Conservation (phyloP, 257 asterid species). For the Capsicum chinense region DNA sequence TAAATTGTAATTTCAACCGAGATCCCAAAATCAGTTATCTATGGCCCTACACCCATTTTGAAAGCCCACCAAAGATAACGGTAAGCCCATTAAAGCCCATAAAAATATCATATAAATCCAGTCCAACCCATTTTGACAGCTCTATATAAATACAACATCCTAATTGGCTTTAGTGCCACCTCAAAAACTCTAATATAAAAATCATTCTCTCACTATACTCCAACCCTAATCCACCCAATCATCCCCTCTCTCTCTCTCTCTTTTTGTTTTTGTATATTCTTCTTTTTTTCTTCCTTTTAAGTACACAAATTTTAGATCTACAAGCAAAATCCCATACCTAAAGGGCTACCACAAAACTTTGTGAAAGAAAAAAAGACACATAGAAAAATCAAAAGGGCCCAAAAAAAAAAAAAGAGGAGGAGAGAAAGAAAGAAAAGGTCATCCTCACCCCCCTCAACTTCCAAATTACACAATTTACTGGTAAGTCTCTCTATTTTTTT, state of each 20-base stretch:
- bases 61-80: too few relatives aligned
- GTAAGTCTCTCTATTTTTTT: background rate
- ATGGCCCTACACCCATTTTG: background rate
- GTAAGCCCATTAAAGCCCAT: background rate
- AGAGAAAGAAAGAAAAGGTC: slow-evolving; percentile 38
- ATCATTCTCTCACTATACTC: background rate
- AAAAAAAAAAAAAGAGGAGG: background rate
- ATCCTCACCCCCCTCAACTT: slow-evolving; percentile 40
- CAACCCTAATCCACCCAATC: background rate
- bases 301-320: background rate
- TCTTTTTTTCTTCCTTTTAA: background rate
- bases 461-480: slow-evolving; percentile 4
- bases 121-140: background rate
- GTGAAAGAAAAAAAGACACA: background rate
- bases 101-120: background rate
- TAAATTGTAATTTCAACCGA: background rate
- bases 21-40: background rate
- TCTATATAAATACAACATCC: background rate
- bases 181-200: background rate
- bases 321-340: background rate
- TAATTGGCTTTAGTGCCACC: background rate
- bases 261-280: background rate
- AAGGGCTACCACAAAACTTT: background rate
- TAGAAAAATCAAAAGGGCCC: slow-evolving; percentile 24
- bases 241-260: background rate